Evolutionary conservation across 768 basidiomycete genomes (phyloP).

Genomic region (Kondoa malvinella): DNA sequence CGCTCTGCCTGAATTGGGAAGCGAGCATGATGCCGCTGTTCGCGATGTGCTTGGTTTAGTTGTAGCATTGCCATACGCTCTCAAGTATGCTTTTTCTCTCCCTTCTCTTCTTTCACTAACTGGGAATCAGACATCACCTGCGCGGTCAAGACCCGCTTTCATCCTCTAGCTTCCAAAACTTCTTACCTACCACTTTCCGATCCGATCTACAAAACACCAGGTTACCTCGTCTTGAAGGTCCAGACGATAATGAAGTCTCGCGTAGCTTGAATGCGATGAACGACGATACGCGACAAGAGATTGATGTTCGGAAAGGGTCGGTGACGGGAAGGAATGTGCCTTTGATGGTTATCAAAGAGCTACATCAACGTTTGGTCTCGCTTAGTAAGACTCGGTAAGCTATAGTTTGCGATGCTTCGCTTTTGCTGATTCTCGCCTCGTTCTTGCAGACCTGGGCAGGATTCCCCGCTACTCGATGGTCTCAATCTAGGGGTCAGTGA

Average conservation of each 20-base stretch:
- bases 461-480: background rate
- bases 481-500: background rate
- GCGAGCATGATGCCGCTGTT: background rate
- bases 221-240: background rate
- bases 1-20: background rate
- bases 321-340: background rate
- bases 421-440: background rate
- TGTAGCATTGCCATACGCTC: background rate
- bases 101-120: background rate
- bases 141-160: background rate
- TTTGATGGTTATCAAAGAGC: background rate
- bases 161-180: background rate
- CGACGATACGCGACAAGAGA: background rate
- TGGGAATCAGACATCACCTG: background rate
- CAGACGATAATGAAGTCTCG: background rate
- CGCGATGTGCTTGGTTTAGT: background rate
- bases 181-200: background rate
- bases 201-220: background rate
- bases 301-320: background rate
- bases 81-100: background rate
- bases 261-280: background rate
- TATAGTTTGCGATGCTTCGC: too few species aligned
- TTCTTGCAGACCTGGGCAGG: too few species aligned
- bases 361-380: background rate
- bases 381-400: background rate